Conservation (phyloP, 352 stramenopile species). For the Pythium aquatile region DNA sequence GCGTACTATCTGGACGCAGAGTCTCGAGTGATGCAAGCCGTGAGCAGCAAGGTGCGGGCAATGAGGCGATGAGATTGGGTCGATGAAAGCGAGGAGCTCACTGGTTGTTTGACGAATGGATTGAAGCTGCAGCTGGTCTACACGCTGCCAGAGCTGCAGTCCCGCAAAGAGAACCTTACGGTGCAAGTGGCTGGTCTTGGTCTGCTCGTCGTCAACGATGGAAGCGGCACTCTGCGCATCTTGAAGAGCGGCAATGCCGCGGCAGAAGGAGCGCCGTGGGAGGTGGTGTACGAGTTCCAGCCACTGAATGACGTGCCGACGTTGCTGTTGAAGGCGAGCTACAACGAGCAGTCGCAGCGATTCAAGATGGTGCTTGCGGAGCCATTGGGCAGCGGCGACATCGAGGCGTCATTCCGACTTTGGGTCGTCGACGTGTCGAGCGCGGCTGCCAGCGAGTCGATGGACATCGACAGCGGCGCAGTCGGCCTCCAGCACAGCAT, state of each 20-base stretch:
- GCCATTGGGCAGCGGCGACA: conserved; percentile 39
- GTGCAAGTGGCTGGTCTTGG: conserved; percentile 57
- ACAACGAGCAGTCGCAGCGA: conserved; percentile 37
- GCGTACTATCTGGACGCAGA: conserved; percentile 67
- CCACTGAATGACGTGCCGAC: conserved; percentile 37
- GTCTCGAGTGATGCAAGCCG: conserved; percentile 66
- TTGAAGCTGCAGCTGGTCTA: conserved; percentile 34
- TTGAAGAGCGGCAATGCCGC: conserved; percentile 37
- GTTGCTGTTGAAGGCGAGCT: conserved; percentile 49
- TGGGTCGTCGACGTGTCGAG: conserved; percentile 40
- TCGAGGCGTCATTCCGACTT: conserved; percentile 52
- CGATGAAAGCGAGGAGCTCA: too few species aligned
- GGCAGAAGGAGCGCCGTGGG: conserved; percentile 35
- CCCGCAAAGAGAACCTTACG: conserved; percentile 58
- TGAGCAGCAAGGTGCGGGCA: conserved; percentile 23
- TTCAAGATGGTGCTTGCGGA: conserved; percentile 52
- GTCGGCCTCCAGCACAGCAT: conserved; percentile 42
- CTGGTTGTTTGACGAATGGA: conserved; percentile 7
- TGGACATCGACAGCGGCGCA: conserved; percentile 37
- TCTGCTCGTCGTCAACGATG: conserved; percentile 68
- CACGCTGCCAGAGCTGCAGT: conserved; percentile 35
- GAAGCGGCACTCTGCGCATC: conserved; percentile 52
- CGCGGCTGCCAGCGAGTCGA: conserved; percentile 16
- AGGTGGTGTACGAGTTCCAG: conserved; percentile 47
- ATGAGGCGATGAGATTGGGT: too few species aligned